Conservation (phyloP, 805 yeast genomes). For the Kodamaea jinghongensis region DNA sequence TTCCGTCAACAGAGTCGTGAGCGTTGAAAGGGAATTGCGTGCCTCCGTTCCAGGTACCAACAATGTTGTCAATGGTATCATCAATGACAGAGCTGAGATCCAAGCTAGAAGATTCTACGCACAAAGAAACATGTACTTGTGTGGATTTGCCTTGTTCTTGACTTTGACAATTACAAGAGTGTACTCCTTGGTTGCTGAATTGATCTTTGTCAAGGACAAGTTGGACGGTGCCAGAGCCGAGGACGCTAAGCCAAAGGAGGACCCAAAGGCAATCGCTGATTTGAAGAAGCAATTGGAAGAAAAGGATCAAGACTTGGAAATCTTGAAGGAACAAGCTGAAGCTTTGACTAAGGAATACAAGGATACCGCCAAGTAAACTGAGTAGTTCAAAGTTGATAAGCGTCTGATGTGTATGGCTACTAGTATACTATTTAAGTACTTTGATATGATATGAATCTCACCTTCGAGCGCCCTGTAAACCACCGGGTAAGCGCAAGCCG, state of each 20-base stretch:
- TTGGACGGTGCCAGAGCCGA: slow-evolving; percentile 37
- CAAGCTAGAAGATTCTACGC: slow-evolving; percentile 92
- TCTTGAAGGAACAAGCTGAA: slow-evolving; percentile 70
- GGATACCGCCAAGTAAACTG: slow-evolving; percentile 1
- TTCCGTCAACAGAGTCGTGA: slow-evolving; percentile 77
- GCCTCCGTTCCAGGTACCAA: slow-evolving; percentile 30
- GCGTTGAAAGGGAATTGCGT: slow-evolving; percentile 62
- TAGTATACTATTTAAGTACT: too few species aligned
- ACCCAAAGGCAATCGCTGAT: slow-evolving; percentile 40
- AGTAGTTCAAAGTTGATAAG: background rate
- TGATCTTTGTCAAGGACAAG: slow-evolving; percentile 62
- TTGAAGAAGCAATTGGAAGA: slow-evolving; percentile 47
- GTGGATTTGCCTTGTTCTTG: slow-evolving; percentile 92
- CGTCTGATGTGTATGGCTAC: background rate
- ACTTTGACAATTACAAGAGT: slow-evolving; percentile 85
- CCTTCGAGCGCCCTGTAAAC: too few species aligned
- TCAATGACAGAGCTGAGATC: slow-evolving; percentile 71
- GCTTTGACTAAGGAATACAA: slow-evolving; percentile 61
- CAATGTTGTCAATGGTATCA: slow-evolving; percentile 22
- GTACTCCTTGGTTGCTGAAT: slow-evolving; percentile 72
- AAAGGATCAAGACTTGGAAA: slow-evolving; percentile 63
- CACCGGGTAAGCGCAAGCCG: too few species aligned
- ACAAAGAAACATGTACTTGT: slow-evolving; percentile 92
- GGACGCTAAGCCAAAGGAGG: slow-evolving; percentile 17
- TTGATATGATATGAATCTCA: too few species aligned